Conservation (phyloP, 805 yeast genomes). For the Myxozyma nipponensis region DNA sequence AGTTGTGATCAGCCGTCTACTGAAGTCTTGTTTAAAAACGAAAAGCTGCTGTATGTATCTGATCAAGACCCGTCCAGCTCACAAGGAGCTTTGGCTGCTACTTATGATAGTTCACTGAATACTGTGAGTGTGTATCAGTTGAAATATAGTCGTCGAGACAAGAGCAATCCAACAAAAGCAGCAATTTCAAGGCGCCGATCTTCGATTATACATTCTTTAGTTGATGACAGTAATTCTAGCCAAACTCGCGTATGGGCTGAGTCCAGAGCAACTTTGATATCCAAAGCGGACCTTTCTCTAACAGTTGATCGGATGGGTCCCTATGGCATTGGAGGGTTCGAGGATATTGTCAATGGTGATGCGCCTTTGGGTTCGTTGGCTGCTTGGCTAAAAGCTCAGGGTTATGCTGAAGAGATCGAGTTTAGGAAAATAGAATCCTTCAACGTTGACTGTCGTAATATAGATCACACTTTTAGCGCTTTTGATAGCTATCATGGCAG, state of each 20-base stretch:
- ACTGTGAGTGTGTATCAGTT: conserved; percentile 54
- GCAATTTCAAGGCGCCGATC: conserved; percentile 23
- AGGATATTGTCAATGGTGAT: background rate
- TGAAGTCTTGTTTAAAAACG: conserved; percentile 62
- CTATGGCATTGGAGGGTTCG: conserved; percentile 8
- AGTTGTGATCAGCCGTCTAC: conserved; percentile 32
- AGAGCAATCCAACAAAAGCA: conserved; percentile 2
- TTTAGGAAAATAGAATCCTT: conserved; percentile 23
- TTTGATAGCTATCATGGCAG: conserved; percentile 43
- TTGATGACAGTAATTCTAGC: conserved; percentile 7
- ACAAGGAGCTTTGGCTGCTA: conserved; percentile 12
- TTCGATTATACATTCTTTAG: conserved; percentile 19
- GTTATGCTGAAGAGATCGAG: conserved; percentile 23
- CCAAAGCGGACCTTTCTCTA: conserved; percentile 15
- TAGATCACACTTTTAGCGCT: background rate
- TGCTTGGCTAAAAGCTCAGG: conserved; percentile 2
- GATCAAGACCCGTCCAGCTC: background rate
- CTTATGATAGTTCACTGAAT: conserved; percentile 46
- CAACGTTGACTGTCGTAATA: conserved; percentile 2
- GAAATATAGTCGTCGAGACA: conserved; percentile 38
- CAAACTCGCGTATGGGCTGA: conserved; percentile 9
- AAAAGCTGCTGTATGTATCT: conserved; percentile 44
- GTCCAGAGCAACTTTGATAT: too few species aligned
- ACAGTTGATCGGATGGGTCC: conserved; percentile 40
- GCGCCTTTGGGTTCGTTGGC: conserved; percentile 2